Conservation (phyloP, 441 rosid genomes). For the Populus trichocarpa region DNA sequence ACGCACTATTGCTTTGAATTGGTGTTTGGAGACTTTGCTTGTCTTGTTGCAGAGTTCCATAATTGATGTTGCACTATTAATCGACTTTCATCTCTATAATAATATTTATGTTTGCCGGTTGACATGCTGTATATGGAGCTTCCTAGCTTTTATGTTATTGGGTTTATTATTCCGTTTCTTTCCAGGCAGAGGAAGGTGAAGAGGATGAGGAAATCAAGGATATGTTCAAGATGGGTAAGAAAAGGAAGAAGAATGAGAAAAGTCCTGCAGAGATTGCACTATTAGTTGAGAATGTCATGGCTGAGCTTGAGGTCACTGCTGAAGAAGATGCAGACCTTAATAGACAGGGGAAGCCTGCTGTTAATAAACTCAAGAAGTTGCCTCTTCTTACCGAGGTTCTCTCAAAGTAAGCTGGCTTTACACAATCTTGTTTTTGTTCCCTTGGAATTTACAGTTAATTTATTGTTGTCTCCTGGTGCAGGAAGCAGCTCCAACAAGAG, state of each 20-base stretch:
- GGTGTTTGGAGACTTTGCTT: not conserved
- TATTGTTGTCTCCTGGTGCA: conserved; percentile 27
- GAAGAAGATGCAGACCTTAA: conserved; percentile 95
- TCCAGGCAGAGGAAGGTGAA: conserved; percentile 88
- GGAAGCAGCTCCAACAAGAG: conserved; percentile 98
- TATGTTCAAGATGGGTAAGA: conserved; percentile 86
- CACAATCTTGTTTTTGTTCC: not conserved
- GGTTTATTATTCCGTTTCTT: conserved; percentile 9
- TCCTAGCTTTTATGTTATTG: not conserved
- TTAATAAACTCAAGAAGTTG: conserved; percentile 89
- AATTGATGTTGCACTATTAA: not conserved
- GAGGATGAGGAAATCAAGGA: conserved; percentile 88
- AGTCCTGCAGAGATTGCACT: conserved; percentile 92
- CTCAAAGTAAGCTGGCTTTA: conserved; percentile 63
- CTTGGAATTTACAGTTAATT: not conserved
- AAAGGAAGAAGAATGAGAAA: conserved; percentile 78
- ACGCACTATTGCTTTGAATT: not conserved
- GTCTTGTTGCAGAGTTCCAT: not conserved
- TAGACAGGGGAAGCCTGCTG: conserved; percentile 83
- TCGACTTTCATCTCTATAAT: not conserved
- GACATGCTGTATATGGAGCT: not conserved
- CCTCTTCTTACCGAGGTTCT: conserved; percentile 92
- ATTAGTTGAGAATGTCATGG: conserved; percentile 90
- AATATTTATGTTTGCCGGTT: not conserved
- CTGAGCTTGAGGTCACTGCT: conserved; percentile 94